Evolutionary conservation across 1,139 yeast genomes (phyloP).

Genomic region (Yamadazyma diospyri): DNA sequence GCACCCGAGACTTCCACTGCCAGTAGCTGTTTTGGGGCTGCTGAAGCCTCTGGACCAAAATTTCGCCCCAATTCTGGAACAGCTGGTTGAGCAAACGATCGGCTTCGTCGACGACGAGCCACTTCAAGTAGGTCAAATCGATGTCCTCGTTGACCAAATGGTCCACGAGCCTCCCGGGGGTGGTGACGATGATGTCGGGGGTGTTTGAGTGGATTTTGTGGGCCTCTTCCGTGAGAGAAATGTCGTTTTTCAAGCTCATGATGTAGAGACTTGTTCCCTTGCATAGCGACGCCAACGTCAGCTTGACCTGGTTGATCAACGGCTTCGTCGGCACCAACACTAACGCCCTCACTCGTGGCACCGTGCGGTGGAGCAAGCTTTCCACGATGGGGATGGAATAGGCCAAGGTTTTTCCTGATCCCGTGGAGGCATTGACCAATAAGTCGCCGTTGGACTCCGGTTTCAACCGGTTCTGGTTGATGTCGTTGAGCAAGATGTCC

Average conservation of each 20-base stretch:
- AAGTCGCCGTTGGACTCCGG: slow-evolving; percentile 71
- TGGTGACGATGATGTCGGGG: slow-evolving; percentile 79
- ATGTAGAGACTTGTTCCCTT: slow-evolving; percentile 66
- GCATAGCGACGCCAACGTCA: slow-evolving; percentile 56
- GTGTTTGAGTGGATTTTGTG: slow-evolving; percentile 37
- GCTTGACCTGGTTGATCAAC: slow-evolving; percentile 74
- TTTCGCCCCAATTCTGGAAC: slow-evolving; percentile 88
- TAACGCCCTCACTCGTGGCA: slow-evolving; percentile 73
- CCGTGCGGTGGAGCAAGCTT: slow-evolving; percentile 55
- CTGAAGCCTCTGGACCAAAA: slow-evolving; percentile 53
- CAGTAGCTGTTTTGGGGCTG: slow-evolving; percentile 16
- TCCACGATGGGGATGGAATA: slow-evolving; percentile 83
- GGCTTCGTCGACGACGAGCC: slow-evolving; percentile 89
- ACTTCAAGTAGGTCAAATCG: slow-evolving; percentile 51
- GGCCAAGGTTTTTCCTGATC: slow-evolving; percentile 94
- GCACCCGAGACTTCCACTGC: slow-evolving; percentile 29
- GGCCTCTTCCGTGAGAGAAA: slow-evolving; percentile 67
- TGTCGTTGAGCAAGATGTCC: slow-evolving; percentile 52
- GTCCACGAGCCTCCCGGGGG: slow-evolving; percentile 95
- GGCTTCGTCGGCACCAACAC: slow-evolving; percentile 90
- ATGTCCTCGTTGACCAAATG: slow-evolving; percentile 51
- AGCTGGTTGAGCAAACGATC: slow-evolving; percentile 87
- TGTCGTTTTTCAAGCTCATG: slow-evolving; percentile 54
- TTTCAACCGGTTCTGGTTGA: slow-evolving; percentile 39
- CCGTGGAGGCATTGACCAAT: slow-evolving; percentile 91